Evolutionary conservation across 2,329 filamentous ascomycete genomes (phyloP).

Genomic region (Diaporthe helianthi): DNA sequence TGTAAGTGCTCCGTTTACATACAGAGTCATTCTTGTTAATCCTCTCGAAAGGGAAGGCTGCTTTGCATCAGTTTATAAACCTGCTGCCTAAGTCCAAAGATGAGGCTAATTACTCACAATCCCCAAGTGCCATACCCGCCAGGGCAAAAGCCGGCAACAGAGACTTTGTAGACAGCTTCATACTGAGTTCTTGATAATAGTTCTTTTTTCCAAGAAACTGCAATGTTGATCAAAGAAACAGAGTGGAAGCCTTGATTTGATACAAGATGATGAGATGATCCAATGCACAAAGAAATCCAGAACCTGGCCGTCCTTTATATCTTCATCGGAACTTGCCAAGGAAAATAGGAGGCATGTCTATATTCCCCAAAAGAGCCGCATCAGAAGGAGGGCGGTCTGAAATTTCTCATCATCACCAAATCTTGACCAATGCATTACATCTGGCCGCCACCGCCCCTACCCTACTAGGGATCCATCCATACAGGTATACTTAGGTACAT

Average conservation of each 20-base stretch:
- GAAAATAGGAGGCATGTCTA: background rate
- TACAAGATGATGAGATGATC: background rate
- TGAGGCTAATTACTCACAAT: slow-evolving; percentile 27
- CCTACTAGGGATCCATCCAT: too few relatives aligned
- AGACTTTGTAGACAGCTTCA: background rate
- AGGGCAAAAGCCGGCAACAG: slow-evolving; percentile 19
- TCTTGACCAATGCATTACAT: slow-evolving; percentile 21
- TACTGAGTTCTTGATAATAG: background rate
- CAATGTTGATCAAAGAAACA: background rate
- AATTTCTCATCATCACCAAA: slow-evolving; percentile 1
- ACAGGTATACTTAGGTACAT: background rate
- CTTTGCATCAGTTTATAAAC: background rate
- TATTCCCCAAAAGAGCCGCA: background rate
- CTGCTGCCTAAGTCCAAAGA: background rate
- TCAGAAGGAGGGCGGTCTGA: background rate
- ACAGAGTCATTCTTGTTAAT: slow-evolving; percentile 44
- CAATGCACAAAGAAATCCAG: background rate
- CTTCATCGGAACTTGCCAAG: too few relatives aligned
- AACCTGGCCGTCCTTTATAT: background rate
- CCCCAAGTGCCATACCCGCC: slow-evolving; percentile 15
- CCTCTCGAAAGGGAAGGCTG: slow-evolving; percentile 39
- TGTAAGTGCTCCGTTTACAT: background rate
- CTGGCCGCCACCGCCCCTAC: background rate
- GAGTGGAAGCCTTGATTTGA: background rate
- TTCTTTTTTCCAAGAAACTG: background rate